Percentiles rank a stretch among this genome's conserved stretches.
Conservation (phyloP, 106 monocot genomes). For the Agapanthus africanus region DNA sequence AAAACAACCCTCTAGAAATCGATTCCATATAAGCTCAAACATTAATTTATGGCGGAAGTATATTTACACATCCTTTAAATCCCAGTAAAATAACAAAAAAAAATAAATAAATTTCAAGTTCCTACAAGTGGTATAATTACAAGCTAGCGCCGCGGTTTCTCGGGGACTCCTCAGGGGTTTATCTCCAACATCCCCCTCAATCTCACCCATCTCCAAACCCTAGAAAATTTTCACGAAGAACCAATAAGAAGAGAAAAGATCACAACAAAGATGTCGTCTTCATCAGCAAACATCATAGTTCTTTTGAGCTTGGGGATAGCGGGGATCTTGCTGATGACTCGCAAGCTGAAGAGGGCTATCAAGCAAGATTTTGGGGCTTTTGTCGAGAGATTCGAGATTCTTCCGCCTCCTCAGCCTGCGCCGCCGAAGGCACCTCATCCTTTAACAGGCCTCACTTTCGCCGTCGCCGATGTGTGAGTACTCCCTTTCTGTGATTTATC, state of each 20-base stretch:
- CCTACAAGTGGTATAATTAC: background rate
- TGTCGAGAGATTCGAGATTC: constrained; percentile 74
- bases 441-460: constrained; percentile 72
- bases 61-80: too few species aligned
- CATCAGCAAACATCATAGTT: constrained; percentile 62
- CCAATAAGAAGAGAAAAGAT: background rate
- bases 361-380: constrained; percentile 86
- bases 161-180: background rate
- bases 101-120: too few species aligned
- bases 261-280: constrained; percentile 8
- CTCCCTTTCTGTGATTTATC: too few species aligned
- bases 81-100: too few species aligned
- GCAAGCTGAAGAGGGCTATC: constrained; percentile 42
- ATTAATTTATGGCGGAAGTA: too few species aligned
- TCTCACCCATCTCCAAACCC: background rate
- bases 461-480: constrained; percentile 87
- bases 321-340: constrained; percentile 52
- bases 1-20: too few species aligned
- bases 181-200: background rate
- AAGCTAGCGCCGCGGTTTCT: background rate
- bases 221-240: background rate
- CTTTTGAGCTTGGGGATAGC: constrained; percentile 85
- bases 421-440: constrained; percentile 95
- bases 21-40: too few species aligned
- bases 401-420: constrained; percentile 83